Evolutionary conservation across 2,329 filamentous ascomycete genomes (phyloP), one percentile per base, ranked within the genome.

Genomic region (Pezicula radicicola): DNA sequence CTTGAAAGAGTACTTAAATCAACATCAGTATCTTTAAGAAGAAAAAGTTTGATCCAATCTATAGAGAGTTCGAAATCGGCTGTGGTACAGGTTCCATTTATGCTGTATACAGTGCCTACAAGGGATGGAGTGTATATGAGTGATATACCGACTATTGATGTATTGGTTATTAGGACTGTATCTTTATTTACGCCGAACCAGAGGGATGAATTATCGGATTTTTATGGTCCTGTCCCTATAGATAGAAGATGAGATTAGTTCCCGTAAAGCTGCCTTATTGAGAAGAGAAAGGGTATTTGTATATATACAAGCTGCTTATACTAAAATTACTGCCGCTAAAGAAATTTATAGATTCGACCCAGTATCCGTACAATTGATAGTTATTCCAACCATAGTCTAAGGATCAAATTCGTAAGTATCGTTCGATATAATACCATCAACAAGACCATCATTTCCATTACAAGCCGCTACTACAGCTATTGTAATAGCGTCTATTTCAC

Each of bases 391-490:
- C n/a, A 53, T 47, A 18, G 27, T 43, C 16, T 45, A 8, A 5
- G 48, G 33, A 21, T 54, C 43, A 21, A 51, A 51, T n/a, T 39
- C 13, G 12, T 49, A 54, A 2, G 7, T 35, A n/a, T 43, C 30
- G 18, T 39, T 40, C 27, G 36, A 39, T 13, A 52, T 33, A 4
- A 54, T 36, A 19, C 48, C 51, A 49, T 54, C 52, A 15, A 43
- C 42, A 36, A 54, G 30, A 6, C 52, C 50, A 41, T 54, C 52
- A 15, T 40, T 16, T 7, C 21, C 50, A 39, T 54, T 49, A 41
- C 52, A 54, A 10, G 50, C 52, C 3, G 15, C 28, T 6, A 49
- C 28, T n/a, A 21, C 49, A 16, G 49, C 52, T 3, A 42, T 43
- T 27, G 16, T 16, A 15, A 54, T 40, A 16, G 33, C 28, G 30